phyloP scores from a whole-genome alignment of 2,329 filamentous ascomycete species.

The Aspergillus neotritici region DNA sequence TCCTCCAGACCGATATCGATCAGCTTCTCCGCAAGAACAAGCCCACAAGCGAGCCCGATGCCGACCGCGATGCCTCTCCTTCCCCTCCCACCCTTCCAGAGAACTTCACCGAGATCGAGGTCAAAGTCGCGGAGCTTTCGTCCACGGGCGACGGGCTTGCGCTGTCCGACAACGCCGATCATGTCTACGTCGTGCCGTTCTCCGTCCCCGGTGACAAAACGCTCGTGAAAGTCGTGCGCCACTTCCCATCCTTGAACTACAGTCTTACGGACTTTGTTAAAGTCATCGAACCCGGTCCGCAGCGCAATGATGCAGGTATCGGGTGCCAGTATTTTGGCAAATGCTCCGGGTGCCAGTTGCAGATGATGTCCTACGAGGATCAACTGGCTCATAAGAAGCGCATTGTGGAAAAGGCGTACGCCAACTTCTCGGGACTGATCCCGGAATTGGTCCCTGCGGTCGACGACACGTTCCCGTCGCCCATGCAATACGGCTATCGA shows the following conservation, averaged over 20 bases:
- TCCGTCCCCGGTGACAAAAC: conserved; percentile 77
- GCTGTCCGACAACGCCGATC: conserved; percentile 57
- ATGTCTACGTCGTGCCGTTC: conserved; percentile 85
- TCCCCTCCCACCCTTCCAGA: conserved; percentile 50
- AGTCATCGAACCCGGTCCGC: conserved; percentile 64
- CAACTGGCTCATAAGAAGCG: conserved; percentile 79
- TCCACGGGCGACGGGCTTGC: conserved; percentile 91
- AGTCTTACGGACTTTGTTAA: conserved; percentile 76
- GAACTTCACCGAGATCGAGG: conserved; percentile 67
- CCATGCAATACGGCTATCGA: conserved; percentile 85
- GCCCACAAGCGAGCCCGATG: conserved; percentile 20
- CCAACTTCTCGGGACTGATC: conserved; percentile 80
- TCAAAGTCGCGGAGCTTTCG: conserved; percentile 75
- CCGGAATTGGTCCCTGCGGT: conserved; percentile 69
- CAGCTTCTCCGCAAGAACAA: conserved; percentile 30
- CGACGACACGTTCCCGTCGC: conserved; percentile 80
- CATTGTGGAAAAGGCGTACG: conserved; percentile 86
- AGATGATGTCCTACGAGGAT: conserved; percentile 86
- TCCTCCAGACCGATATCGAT: conserved; percentile 59
- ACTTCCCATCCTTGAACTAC: conserved; percentile 61
- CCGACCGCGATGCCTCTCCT: conserved; percentile 21
- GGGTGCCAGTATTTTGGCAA: conserved; percentile 79
- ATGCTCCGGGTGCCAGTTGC: conserved; percentile 93
- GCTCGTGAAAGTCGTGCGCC: conserved; percentile 70
- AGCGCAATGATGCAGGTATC: conserved; percentile 71